phyloP scores from a whole-genome alignment of 2,329 filamentous ascomycete species.

The Aspergillus proliferans region DNA sequence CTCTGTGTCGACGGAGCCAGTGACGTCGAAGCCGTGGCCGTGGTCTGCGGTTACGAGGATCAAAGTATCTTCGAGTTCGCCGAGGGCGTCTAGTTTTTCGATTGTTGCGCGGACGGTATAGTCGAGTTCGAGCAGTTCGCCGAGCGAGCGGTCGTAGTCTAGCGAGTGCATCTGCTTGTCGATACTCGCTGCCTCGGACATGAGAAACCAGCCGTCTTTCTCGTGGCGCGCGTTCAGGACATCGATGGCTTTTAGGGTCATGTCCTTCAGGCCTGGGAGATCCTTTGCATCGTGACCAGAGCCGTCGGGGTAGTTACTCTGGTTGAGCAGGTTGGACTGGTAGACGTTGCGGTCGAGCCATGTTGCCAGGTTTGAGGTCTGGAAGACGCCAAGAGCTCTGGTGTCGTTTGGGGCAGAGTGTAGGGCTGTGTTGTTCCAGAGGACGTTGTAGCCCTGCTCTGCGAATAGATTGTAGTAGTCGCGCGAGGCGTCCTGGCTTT shows the following conservation, averaged over 20 bases:
- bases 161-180: constrained; percentile 86
- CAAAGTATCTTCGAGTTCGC: constrained; percentile 67
- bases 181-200: constrained; percentile 78
- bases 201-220: constrained; percentile 75
- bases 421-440: constrained; percentile 68
- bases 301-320: constrained; percentile 65
- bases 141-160: constrained; percentile 79
- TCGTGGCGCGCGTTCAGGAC: constrained; percentile 61
- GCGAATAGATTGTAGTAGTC: constrained; percentile 67
- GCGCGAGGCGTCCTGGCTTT: constrained; percentile 47
- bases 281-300: constrained; percentile 60
- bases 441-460: constrained; percentile 65
- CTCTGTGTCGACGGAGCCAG: constrained; percentile 71
- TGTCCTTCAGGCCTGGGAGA: constrained; percentile 77
- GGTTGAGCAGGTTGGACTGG: constrained; percentile 58
- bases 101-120: constrained; percentile 74
- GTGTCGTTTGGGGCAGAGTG: constrained; percentile 50
- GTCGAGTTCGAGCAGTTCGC: constrained; percentile 78
- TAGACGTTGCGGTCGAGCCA: constrained; percentile 85
- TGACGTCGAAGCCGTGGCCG: constrained; percentile 84
- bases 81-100: constrained; percentile 59
- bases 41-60: constrained; percentile 81
- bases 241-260: constrained; percentile 82
- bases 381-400: constrained; percentile 72
- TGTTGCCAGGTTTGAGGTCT: constrained; percentile 66